Evolutionary conservation across 2,329 filamentous ascomycete genomes (phyloP), one percentile per base, ranked within the genome.

Genomic region (Zalaria sp.): DNA sequence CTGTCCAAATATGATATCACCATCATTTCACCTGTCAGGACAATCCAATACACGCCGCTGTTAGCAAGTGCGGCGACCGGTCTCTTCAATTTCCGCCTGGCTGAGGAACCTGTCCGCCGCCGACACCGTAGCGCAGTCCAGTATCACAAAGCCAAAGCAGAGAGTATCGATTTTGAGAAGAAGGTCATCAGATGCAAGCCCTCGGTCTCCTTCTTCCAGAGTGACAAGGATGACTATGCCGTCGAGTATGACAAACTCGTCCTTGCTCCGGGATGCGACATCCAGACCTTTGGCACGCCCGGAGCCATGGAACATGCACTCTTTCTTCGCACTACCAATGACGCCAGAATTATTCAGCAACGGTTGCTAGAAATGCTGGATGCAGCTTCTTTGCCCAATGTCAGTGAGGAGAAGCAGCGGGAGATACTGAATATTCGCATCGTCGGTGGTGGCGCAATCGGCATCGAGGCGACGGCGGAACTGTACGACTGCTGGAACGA

Each of bases 41-140:
- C 64, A 3, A 58, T 63, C 27, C 61, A 63, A 38, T 64, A 67
- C 43, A 69, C 65, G 1, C 65, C 66, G 5, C 53, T 68, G 2
- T 57, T 69, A 5, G 53, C 65, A 7, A 64, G 59, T 38, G 65
- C 64, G 18, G 65, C 66, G 5, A 63, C 61, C 36, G 63, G 62
- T 1, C 56, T 66, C 27, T 67, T 67, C 55, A 58, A 66, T 41
- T 65, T 66, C 45, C 57, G 62, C 25, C 56, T 67, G 2, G 64
- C 65, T 18, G 65, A 68, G 47, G 65, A 67, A 47, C 63, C 64
- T 0, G 50, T 68, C 4, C 56, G 64, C 7, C 53, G 60, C 18
- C 55, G 58, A 34, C 49, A 53, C 29, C 50, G 56, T 5, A 46
- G 44, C 2, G 46, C 50, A 3, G 39, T 61, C 9, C 47, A 53